phyloP scores from a whole-genome alignment of 345 rosid species.

The Heritiera littoralis region DNA sequence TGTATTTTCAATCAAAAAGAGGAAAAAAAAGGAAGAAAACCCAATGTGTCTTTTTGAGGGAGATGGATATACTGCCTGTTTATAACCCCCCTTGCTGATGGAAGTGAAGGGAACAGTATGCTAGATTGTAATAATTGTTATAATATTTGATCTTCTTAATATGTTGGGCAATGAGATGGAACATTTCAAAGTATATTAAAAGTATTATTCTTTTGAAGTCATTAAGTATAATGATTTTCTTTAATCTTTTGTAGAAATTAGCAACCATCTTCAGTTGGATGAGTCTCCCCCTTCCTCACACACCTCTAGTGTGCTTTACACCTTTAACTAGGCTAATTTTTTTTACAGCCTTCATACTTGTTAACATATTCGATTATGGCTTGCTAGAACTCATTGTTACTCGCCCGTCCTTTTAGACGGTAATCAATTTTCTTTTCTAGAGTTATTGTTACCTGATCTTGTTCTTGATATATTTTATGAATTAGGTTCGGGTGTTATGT shows the following conservation, averaged over 20 bases:
- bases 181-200: not conserved
- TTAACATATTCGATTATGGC: not conserved
- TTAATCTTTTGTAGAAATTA: not conserved
- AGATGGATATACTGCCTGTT: not conserved
- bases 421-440: not conserved
- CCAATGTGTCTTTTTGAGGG: not conserved
- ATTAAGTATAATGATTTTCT: not conserved
- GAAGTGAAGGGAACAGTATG: not conserved
- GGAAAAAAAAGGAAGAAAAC: not conserved
- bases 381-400: not conserved
- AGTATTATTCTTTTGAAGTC: not conserved
- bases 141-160: not conserved
- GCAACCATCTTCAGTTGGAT: too few relatives aligned
- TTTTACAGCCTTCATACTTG: not conserved
- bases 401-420: not conserved
- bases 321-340: not conserved
- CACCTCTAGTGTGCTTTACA: not conserved
- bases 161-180: not conserved
- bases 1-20: not conserved
- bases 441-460: not conserved
- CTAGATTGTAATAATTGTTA: not conserved
- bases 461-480: not conserved
- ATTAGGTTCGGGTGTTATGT: slow-evolving; percentile 61
- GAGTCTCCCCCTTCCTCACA: not conserved
- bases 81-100: not conserved